Base-by-base conservation (phyloP, 768 basidiomycete genomes). In the Psilocybe subaeruginosa region DNA sequence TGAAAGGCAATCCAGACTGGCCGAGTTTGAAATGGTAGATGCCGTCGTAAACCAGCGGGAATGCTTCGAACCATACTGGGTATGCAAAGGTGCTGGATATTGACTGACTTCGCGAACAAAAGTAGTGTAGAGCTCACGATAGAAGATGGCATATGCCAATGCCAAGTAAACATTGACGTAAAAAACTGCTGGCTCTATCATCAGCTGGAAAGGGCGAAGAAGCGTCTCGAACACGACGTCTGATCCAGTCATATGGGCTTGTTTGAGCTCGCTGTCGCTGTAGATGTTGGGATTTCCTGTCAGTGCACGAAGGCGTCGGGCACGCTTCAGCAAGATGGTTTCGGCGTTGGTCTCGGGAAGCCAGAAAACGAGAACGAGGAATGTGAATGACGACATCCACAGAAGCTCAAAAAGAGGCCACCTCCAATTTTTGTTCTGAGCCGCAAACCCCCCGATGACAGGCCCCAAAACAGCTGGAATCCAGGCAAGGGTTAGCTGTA, bases 1-100 rank as follows among this genome's bases (percentile, higher is more conserved):
- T 23, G 55, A 56, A 56, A 31, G 55, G 55, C 19, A 56, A 31
- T 23, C 55, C 55, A 7, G 55, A 56, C 30, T 56, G 55, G 9
- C 55, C 55, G 39, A 56, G 55, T 14, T 56, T 56, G 43, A 56
- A 56, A 19, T 56, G 55, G 23, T 56, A 56, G 8, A 56, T 56
- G 30, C 14, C 55, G 43, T 14, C n/a, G 29, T 46, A 56, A 14
- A 56, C 55, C 27, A 56, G 27, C 1, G 55, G 55, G 46, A 56
- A 56, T 12, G 55, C 55, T 43, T 56, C 55, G 43, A 56, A 56
- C 55, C 55, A 56, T 16, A 56, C 55, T 56, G 45, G 3, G 23
- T 29, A 51, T 19, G 8, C 46, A 47, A n/a, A 49, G 7, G n/a
- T 27, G n/a, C 8, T 29, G 30, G 53, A 2, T n/a, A 43, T 11